These are phyloP conservation scores for Lactarius quietus DNA, from an alignment of 768 basidiomycete genomes.

Conservation along the genomic window DNA sequence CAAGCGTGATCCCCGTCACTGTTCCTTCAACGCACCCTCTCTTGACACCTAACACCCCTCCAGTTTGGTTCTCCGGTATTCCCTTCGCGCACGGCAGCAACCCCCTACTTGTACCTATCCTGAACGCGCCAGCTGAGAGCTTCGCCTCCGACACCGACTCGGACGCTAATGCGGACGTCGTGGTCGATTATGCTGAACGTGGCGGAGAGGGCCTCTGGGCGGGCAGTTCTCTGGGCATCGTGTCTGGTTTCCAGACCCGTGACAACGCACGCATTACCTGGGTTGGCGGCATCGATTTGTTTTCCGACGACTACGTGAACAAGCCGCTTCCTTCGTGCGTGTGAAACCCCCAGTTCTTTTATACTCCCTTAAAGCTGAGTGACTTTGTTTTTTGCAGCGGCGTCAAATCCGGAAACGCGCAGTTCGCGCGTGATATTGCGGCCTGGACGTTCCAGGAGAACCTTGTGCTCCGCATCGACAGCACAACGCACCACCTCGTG, in stretches of 20 bases:
- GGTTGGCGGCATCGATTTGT: constrained; percentile 74
- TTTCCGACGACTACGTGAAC: constrained; percentile 70
- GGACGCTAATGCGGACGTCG: constrained; percentile 54
- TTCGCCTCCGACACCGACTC: constrained; percentile 66
- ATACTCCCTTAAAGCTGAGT: constrained; percentile 8
- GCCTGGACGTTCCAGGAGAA: constrained; percentile 92
- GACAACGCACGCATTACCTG: constrained; percentile 76
- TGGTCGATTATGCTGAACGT: constrained; percentile 69
- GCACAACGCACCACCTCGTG: constrained; percentile 65
- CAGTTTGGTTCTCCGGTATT: constrained; percentile 76
- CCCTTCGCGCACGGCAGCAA: constrained; percentile 63
- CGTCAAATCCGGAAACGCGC: constrained; percentile 66
- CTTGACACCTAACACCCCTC: constrained; percentile 46
- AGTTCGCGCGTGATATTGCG: constrained; percentile 69
- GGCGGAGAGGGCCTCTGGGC: constrained; percentile 81
- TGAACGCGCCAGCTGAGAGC: constrained; percentile 71
- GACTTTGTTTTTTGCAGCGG: constrained; percentile 38
- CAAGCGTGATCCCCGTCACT: constrained; percentile 62
- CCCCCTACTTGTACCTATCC: constrained; percentile 78
- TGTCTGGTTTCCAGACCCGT: constrained; percentile 85
- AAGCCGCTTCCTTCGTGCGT: constrained; percentile 61
- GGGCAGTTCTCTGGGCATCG: constrained; percentile 70
- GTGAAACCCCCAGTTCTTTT: constrained; percentile 22
- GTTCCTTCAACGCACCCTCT: constrained; percentile 43
- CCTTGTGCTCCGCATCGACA: constrained; percentile 74